Percentiles rank a stretch among this genome's conserved stretches.
These are phyloP conservation scores for Penicillium sp. DNA, from an alignment of 2,329 filamentous ascomycete genomes.

Conservation along the genomic window DNA sequence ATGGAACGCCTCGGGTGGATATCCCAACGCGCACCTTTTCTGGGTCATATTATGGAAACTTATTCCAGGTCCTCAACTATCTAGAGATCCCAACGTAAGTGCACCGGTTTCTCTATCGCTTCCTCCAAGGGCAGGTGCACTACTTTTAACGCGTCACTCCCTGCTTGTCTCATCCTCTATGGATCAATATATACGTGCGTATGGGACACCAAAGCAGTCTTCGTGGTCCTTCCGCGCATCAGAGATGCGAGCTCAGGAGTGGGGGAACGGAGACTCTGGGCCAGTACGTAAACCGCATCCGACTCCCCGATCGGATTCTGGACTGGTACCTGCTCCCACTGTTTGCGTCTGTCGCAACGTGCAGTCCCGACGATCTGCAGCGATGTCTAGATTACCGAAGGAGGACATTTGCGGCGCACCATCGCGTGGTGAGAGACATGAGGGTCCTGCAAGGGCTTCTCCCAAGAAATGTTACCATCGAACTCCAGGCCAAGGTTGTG, in stretches of 20 bases:
- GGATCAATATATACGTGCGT: too few relatives aligned
- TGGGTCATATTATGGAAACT: not conserved
- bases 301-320: not conserved
- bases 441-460: not conserved
- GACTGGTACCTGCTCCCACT: constrained; percentile 3
- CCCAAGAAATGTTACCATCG: not conserved
- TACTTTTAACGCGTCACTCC: too few relatives aligned
- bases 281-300: not conserved
- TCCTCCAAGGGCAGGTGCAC: too few relatives aligned
- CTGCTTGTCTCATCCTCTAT: too few relatives aligned
- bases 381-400: not conserved
- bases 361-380: not conserved
- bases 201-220: not conserved
- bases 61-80: not conserved
- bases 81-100: not conserved
- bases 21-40: not conserved
- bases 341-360: not conserved
- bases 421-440: not conserved
- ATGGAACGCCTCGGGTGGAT: not conserved
- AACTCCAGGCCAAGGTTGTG: not conserved
- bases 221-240: not conserved
- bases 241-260: not conserved
- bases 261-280: not conserved
- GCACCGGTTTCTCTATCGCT: not conserved
- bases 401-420: not conserved